A percentile compares a stretch with the other conserved stretches of the same genome.
Evolutionary conservation across 805 yeast genomes (phyloP).

Genomic region (Nakazawaea ernobii): DNA sequence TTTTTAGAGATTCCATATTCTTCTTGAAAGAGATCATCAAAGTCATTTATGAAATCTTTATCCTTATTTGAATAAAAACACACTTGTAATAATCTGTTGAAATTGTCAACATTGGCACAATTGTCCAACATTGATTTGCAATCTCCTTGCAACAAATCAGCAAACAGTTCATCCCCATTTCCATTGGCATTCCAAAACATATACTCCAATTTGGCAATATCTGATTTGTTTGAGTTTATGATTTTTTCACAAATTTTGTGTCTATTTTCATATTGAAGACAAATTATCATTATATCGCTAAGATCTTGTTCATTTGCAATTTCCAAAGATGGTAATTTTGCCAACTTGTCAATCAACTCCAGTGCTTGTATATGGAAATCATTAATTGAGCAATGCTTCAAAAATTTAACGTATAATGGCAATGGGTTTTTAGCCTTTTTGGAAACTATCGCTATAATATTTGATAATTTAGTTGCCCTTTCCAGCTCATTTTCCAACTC

Average conservation of each 20-base stretch:
- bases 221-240: too few relatives aligned
- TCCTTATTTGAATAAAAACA: conserved; percentile 24
- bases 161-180: conserved; percentile 14
- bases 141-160: not conserved
- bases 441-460: conserved; percentile 14
- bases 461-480: conserved; percentile 15
- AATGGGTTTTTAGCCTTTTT: not conserved
- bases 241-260: too few relatives aligned
- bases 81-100: conserved; percentile 20
- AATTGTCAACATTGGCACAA: conserved; percentile 17
- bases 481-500: not conserved
- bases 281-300: conserved; percentile 24
- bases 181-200: not conserved
- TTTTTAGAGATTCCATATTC: conserved; percentile 27
- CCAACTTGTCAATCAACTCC: conserved; percentile 21
- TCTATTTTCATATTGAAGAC: too few relatives aligned
- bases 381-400: conserved; percentile 17
- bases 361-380: conserved; percentile 13
- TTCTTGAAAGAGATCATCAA: conserved; percentile 24
- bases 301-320: conserved; percentile 20
- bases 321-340: conserved; percentile 9
- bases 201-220: too few relatives aligned
- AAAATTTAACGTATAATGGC: conserved; percentile 1
- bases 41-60: conserved; percentile 17
- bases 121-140: not conserved